These are phyloP conservation scores for Turritis glabra DNA, from an alignment of 345 rosid genomes.

Conservation along the genomic window DNA sequence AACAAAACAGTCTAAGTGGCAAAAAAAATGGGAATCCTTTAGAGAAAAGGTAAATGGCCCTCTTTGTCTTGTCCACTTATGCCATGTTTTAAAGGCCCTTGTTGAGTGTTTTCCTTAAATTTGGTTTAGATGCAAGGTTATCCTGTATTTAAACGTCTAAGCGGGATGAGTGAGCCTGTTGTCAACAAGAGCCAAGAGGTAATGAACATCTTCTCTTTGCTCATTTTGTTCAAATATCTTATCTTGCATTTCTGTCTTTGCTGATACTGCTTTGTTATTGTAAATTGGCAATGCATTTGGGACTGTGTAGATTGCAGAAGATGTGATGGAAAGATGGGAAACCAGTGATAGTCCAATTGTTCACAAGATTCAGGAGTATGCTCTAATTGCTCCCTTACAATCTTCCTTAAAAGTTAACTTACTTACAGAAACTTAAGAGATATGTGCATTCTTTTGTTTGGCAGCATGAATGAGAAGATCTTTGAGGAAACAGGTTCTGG, in stretches of 20 bases:
- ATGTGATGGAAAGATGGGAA: conserved; percentile 92
- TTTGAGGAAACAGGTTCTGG: conserved; percentile 94
- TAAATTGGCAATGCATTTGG: conserved; percentile 34
- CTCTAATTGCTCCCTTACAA: conserved; percentile 5
- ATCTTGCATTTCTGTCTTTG: conserved; percentile 1
- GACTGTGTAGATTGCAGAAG: conserved; percentile 79
- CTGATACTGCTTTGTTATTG: neutral
- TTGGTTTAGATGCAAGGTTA: conserved; percentile 64
- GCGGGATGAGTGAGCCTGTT: conserved; percentile 84
- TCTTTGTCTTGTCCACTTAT: conserved; percentile 16
- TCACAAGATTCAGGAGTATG: conserved; percentile 96
- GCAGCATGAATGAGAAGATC: conserved; percentile 78
- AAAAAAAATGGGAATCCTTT: conserved; percentile 71
- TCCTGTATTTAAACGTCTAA: conserved; percentile 66
- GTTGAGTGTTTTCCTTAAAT: neutral
- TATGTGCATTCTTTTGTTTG: conserved; percentile 31
- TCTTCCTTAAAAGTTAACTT: neutral
- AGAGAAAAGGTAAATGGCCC: conserved; percentile 55
- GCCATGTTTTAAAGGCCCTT: conserved; percentile 5
- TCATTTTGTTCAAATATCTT: neutral
- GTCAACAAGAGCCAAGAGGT: conserved; percentile 93
- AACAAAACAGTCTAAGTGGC: conserved; percentile 68
- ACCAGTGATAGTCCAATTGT: conserved; percentile 93
- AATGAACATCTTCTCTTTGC: neutral
- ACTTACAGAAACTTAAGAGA: conserved; percentile 8